Evolutionary conservation across 164 flowering plant species (phyloP).

Genomic region (Amborella trichopoda): DNA sequence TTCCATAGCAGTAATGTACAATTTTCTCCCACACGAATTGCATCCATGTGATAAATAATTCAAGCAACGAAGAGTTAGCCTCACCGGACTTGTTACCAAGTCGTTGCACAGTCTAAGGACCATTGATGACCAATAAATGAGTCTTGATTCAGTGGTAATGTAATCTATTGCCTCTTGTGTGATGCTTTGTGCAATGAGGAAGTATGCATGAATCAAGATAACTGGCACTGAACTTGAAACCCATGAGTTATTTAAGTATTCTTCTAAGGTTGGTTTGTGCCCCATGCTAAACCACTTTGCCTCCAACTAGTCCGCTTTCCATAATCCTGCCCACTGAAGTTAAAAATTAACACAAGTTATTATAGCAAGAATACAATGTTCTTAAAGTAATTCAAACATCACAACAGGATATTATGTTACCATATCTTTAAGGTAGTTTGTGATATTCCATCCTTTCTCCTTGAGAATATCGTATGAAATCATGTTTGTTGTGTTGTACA

Average conservation of each 20-base stretch:
- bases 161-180: conserved; percentile 3
- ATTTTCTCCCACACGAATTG: too few species aligned
- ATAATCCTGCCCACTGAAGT: conserved; percentile 31
- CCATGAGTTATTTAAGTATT: conserved; percentile 30
- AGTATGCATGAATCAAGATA: conserved; percentile 12
- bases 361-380: background rate
- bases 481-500: conserved; percentile 7
- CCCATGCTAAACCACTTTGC: conserved; percentile 33
- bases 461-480: conserved; percentile 4
- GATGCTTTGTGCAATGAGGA: background rate
- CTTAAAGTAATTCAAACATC: background rate
- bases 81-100: background rate
- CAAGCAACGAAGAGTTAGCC: background rate
- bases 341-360: background rate
- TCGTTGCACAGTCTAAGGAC: conserved; percentile 3
- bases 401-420: background rate
- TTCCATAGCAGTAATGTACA: too few species aligned
- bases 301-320: conserved; percentile 26
- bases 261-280: conserved; percentile 23
- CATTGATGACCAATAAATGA: background rate
- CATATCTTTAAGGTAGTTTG: background rate
- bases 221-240: conserved; percentile 24
- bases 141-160: background rate
- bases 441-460: background rate
- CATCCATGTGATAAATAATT: background rate